phyloP scores from a whole-genome alignment of 1,284 basidiomycete genomes.

The Schizophyllum commune region DNA sequence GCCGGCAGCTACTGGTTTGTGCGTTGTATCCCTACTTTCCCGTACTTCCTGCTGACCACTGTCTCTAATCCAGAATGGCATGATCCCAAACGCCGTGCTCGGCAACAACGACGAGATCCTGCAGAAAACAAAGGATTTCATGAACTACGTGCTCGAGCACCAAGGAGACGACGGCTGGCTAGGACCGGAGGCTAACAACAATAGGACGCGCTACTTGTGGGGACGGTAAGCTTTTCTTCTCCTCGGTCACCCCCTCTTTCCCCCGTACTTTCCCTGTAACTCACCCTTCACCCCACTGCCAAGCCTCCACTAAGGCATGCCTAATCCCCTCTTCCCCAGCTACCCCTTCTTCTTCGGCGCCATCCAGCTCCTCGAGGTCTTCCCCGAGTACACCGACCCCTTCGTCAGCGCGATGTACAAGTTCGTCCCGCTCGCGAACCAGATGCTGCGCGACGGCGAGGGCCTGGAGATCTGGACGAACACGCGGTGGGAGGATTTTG shows the following conservation, averaged over 20 bases:
- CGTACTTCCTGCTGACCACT: neutral
- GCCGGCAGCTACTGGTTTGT: conserved; percentile 5
- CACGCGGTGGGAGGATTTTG: conserved; percentile 40
- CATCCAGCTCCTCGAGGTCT: conserved; percentile 46
- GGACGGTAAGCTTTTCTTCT: conserved; percentile 30
- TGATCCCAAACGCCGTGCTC: conserved; percentile 44
- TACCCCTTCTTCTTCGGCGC: conserved; percentile 50
- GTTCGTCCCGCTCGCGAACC: conserved; percentile 48
- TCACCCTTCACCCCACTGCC: neutral
- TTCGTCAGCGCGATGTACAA: conserved; percentile 43
- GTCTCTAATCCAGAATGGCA: too few relatives aligned
- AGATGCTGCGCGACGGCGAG: conserved; percentile 42
- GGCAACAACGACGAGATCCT: conserved; percentile 38
- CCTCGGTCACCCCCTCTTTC: neutral
- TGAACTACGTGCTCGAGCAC: conserved; percentile 45
- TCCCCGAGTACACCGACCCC: conserved; percentile 33
- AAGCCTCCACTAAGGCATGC: too few relatives aligned
- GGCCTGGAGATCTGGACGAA: conserved; percentile 46
- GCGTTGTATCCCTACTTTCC: neutral
- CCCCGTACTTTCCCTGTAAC: neutral
- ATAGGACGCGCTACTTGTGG: conserved; percentile 48
- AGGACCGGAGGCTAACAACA: conserved; percentile 46
- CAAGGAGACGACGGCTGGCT: conserved; percentile 49
- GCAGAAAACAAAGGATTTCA: conserved; percentile 38
- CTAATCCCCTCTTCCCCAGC: too few relatives aligned